Conservation (phyloP, 345 rosid species). For the Brassica juncea region DNA sequence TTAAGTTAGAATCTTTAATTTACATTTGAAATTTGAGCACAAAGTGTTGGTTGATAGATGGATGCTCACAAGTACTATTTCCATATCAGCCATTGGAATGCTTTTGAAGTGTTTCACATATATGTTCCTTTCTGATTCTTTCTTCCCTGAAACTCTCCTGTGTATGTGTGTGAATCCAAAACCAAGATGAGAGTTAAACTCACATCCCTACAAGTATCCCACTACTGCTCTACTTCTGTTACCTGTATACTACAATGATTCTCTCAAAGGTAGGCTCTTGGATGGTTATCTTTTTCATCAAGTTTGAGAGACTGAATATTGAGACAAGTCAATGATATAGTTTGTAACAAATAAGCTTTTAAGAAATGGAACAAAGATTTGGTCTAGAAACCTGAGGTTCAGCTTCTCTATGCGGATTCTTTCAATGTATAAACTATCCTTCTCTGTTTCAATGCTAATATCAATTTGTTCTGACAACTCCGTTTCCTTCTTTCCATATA, state of each 20-base stretch:
- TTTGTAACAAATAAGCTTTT: not conserved
- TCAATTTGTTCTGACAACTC: slow-evolving; percentile 41
- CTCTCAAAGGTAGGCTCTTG: slow-evolving; percentile 83
- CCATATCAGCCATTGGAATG: slow-evolving; percentile 93
- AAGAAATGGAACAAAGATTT: not conserved
- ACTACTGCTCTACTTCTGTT: not conserved
- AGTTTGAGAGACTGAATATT: slow-evolving; percentile 49
- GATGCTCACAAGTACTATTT: slow-evolving; percentile 78
- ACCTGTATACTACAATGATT: slow-evolving; percentile 84
- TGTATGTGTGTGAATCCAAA: slow-evolving; percentile 10
- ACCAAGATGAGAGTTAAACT: slow-evolving; percentile 2
- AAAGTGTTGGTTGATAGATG: slow-evolving; percentile 2
- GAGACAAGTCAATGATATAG: not conserved
- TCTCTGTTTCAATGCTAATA: slow-evolving; percentile 41
- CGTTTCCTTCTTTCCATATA: slow-evolving; percentile 37
- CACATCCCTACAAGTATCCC: not conserved
- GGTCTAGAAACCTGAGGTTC: slow-evolving; percentile 49
- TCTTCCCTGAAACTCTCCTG: slow-evolving; percentile 53
- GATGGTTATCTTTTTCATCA: slow-evolving; percentile 59
- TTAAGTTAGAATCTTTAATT: not conserved
- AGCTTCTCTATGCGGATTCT: slow-evolving; percentile 68
- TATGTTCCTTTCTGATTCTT: slow-evolving; percentile 50
- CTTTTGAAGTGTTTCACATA: slow-evolving; percentile 77
- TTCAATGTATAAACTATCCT: slow-evolving; percentile 51
- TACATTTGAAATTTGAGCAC: not conserved